Evolutionary conservation across 1,284 basidiomycete genomes (phyloP), one percentile per base, ranked within the genome.

Genomic region (Microbotryomycetes sp.): DNA sequence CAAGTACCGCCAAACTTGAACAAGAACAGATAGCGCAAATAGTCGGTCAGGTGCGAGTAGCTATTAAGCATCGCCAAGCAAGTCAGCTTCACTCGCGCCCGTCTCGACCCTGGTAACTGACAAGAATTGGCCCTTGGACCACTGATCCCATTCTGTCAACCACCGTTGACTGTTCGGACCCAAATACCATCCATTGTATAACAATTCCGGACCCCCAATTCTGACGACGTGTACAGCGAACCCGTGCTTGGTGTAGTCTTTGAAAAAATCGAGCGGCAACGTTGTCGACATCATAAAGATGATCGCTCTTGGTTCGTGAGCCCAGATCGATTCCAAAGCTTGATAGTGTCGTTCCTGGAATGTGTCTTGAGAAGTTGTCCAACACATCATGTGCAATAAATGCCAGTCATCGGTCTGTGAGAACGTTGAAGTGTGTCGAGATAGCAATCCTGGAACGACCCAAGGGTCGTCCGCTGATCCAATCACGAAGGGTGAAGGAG

Each of bases 1-100:
- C 65, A 62, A 13, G 61, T 68, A 0, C 67, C 67, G 27, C 67
- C 67, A 16, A 56, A 68, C 7, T 55, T 59, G 57, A 54, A 68
- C 35, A 68, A 56, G 58, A 64, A 64, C 18, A 68, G 47, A 31
- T 62, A 67, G 16, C 65, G 59, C 2, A 68, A 48, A 46, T 66
- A 68, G 29, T 68, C 65, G 48, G 59, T 53, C 3, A 68, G 47
- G 31, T 68, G 65, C 1, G 65, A 64, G 47, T 55, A 56, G 60
- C 64, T 66, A 57, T 18, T 7, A 51, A 35, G 18, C n/a, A n/a
- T n/a, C n/a, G n/a, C n/a, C n/a, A n/a, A n/a, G n/a, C n/a, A n/a
- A n/a, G n/a, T n/a, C n/a, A n/a, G n/a, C n/a, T n/a, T n/a, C n/a
- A n/a, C n/a, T n/a, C n/a, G n/a, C n/a, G n/a, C n/a, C n/a, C n/a